A percentile compares a stretch with the other conserved stretches of the same genome.
phyloP scores from a whole-genome alignment of 2,329 filamentous ascomycete genomes.

The Ceratocystis diversiconidia region DNA sequence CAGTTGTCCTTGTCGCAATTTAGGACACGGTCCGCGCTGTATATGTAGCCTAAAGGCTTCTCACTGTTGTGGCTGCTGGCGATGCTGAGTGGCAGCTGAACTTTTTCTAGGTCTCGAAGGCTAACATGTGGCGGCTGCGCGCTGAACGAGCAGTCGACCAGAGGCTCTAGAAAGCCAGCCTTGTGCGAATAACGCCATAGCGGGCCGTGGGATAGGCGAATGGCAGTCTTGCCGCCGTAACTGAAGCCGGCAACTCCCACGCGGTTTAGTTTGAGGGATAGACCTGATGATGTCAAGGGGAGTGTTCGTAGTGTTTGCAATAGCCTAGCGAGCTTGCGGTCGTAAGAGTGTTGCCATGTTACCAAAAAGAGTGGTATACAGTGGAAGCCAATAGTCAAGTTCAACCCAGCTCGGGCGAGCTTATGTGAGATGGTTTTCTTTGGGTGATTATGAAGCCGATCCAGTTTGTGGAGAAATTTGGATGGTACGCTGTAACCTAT shows the following conservation, averaged over 20 bases:
- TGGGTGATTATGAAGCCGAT: slow-evolving; percentile 13
- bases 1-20: slow-evolving; percentile 22
- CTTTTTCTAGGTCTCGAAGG: slow-evolving; percentile 31
- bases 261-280: slow-evolving; percentile 19
- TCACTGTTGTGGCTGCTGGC: slow-evolving; percentile 28
- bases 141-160: slow-evolving; percentile 37
- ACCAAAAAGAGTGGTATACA: slow-evolving; percentile 23
- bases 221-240: slow-evolving; percentile 44
- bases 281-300: slow-evolving; percentile 8
- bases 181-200: slow-evolving; percentile 22
- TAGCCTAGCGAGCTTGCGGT: slow-evolving; percentile 22
- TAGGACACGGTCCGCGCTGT: slow-evolving; percentile 22
- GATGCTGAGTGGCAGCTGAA: slow-evolving; percentile 32
- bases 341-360: slow-evolving; percentile 22
- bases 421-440: neutral
- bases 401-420: neutral
- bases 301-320: slow-evolving; percentile 12
- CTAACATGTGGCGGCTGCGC: slow-evolving; percentile 39
- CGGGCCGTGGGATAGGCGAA: slow-evolving; percentile 27
- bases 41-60: slow-evolving; percentile 16
- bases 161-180: slow-evolving; percentile 22
- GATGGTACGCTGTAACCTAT: slow-evolving; percentile 22
- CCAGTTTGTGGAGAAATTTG: slow-evolving; percentile 22
- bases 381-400: slow-evolving; percentile 6
- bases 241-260: slow-evolving; percentile 45